Conservation (phyloP, 228 moss, liverwort and hornwort genomes). For the Sphagnum fallax region DNA sequence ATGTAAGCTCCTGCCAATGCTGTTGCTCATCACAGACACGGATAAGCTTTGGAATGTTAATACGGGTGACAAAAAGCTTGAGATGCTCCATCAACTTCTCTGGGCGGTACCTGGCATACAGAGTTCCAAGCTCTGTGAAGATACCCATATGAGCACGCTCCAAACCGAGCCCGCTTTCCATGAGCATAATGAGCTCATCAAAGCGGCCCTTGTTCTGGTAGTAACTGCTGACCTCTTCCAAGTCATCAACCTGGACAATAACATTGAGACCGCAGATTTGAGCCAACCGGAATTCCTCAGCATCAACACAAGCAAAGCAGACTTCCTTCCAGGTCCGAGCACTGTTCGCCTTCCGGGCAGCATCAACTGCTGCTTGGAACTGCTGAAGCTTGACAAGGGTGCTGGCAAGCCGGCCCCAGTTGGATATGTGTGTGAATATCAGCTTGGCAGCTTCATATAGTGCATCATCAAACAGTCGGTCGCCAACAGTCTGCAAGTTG, state of each 20-base stretch:
- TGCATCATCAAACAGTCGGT: conserved; percentile 87
- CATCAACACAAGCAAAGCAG: conserved; percentile 97
- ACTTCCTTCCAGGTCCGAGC: conserved; percentile 98
- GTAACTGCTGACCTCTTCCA: conserved; percentile 95
- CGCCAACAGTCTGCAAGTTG: conserved; percentile 84
- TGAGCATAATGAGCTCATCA: conserved; percentile 85
- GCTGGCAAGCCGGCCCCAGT: conserved; percentile 95
- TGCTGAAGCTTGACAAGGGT: conserved; percentile 89
- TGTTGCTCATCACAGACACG: conserved; percentile 97
- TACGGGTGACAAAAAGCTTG: conserved; percentile 82
- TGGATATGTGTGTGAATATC: conserved; percentile 91
- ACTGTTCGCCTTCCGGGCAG: conserved; percentile 96
- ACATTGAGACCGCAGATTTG: conserved; percentile 97
- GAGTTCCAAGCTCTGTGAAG: conserved; percentile 86
- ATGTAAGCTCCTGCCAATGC: conserved; percentile 97
- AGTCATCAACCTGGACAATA: conserved; percentile 97
- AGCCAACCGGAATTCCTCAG: conserved; percentile 90
- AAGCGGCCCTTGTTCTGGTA: conserved; percentile 93
- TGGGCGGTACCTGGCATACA: conserved; percentile 81
- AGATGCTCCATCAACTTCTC: conserved; percentile 99
- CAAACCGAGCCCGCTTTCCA: conserved; percentile 93
- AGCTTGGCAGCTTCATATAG: conserved; percentile 95
- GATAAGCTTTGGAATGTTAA: conserved; percentile 94
- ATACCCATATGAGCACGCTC: conserved; percentile 99
- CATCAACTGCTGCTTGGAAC: conserved; percentile 96